A percentile compares a stretch with the other conserved stretches of the same genome.
Evolutionary conservation across 202 grass and related monocot species (phyloP).

Genomic region (Dendrocalamus latiflorus): DNA sequence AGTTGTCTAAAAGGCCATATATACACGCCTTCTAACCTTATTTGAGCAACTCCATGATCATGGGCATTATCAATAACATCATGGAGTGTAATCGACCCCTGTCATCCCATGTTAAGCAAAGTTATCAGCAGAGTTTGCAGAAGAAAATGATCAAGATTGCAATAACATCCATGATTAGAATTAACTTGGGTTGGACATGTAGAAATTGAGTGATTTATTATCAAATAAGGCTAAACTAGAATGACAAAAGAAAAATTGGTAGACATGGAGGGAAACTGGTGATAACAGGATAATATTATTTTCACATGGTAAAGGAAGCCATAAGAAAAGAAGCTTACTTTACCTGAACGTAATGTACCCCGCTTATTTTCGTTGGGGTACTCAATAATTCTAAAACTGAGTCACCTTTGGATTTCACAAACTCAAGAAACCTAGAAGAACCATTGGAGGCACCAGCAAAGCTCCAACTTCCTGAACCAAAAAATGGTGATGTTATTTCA

Average conservation of each 20-base stretch:
- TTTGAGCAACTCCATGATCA: constrained; percentile 60
- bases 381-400: constrained; percentile 93
- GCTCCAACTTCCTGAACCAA: constrained; percentile 72
- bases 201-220: neutral
- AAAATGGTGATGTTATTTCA: constrained; percentile 21
- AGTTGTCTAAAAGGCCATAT: constrained; percentile 99
- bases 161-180: neutral
- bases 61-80: constrained; percentile 77
- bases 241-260: neutral
- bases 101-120: constrained; percentile 19
- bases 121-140: neutral
- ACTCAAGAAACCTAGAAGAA: constrained; percentile 91
- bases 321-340: neutral
- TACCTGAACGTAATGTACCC: constrained; percentile 98
- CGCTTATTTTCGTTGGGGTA: constrained; percentile 89
- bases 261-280: neutral
- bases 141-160: neutral
- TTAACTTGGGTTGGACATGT: neutral
- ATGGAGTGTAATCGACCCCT: constrained; percentile 94
- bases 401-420: constrained; percentile 61
- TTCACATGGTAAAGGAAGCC: neutral
- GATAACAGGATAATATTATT: neutral
- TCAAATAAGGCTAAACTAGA: neutral
- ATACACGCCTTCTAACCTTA: constrained; percentile 97
- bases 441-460: constrained; percentile 74